Evolutionary conservation across 2,329 filamentous ascomycete genomes (phyloP), one percentile per base, ranked within the genome.

Genomic region (Elsinoe ampelina): DNA sequence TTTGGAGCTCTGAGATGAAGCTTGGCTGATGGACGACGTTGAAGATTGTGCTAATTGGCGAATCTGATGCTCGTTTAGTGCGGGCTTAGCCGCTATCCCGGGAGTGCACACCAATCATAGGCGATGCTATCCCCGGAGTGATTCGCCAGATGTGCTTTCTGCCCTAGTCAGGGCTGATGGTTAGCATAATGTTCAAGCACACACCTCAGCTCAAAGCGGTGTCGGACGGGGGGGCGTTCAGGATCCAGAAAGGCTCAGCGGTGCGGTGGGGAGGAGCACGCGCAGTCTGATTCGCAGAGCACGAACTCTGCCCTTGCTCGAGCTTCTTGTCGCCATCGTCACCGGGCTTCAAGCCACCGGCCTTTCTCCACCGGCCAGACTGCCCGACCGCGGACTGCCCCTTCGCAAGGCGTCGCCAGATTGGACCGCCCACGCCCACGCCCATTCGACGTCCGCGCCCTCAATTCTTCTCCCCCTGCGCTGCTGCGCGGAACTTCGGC

Each of bases 1-100:
- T 45, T 54, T 22, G 35, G 20, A 42, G 57, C 57, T 51, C 38
- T 34, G 30, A 41, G 59, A 35, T 22, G 48, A 50, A 20, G 59
- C 32, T 51, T 42, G 32, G 48, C 48, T 38, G 35, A 39, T 12
- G 15, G 20, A 22, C 5, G 26, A 2, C 13, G 26, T 20, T 8
- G 12, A 13, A 15, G 20, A 26, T 15, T 17, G 11, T 50, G 45
- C 26, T 35, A 34, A 35, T 50, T 26, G 45, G 30, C 45, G 35
- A n/a, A 35, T 35, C 3, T 26, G 13, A 2, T 17, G 7, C 12
- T 34, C 45, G 45, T 30, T 35, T 34, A 19, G 3, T 1, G 8
- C 45, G 45, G 45, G 7, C 5, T 7, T 13, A 8, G 7, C 45
- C 26, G 45, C 5, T 2, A 3, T 2, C 3, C 1, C 19, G 19